Base-by-base conservation (phyloP, 2,329 filamentous ascomycete species). In the Pezicula neosporulosa region DNA sequence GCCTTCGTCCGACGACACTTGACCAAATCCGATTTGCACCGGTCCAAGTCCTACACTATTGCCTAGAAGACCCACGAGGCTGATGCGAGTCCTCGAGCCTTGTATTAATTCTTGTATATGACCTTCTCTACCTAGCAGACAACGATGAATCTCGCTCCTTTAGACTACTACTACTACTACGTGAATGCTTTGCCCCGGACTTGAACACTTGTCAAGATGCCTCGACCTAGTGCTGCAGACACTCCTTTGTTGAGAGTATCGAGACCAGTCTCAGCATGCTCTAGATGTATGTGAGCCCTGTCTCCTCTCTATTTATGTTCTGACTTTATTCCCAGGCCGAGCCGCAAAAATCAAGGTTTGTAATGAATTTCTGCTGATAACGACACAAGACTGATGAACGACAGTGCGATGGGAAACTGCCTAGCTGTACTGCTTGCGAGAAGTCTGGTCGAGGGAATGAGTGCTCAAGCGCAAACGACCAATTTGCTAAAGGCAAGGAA, bases 401-500 rank as follows among this genome's bases (percentile, higher is more conserved):
- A 18, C 64, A 87, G 83, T 99, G 94, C 65, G 94, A 97, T 72
- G 93, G 94, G 55, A 97, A 97, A 70, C 76, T 97, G 36, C 94
- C 94, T 10, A 91, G 92, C 7, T 99, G 94, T 67, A 95, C 91
- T 7, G 93, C 93, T 16, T 97, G 94, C 66, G 93, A 97, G 70
- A 92, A 91, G 71, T 90, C 90, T 13, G 91, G 92, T 28, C 87
- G 90, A 55, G 85, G 89, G 50, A 85, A 79, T 54, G 91, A 95
- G 66, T 99, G 94, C 68, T 96, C 91, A 6, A 91, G 91, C 50
- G 92, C 91, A 7, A 97, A 95, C 63, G 93, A 97, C 66, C 91
- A 97, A 68, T 97, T 97, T 70, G 92, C 93, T 0, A 81, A 91
- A 56, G 94, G 94, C 55, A 97, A 97, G 70, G 94, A 97, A 67